Evolutionary conservation across 2,329 filamentous ascomycete genomes (phyloP).

Genomic region (Ophiostoma triangulosporum): DNA sequence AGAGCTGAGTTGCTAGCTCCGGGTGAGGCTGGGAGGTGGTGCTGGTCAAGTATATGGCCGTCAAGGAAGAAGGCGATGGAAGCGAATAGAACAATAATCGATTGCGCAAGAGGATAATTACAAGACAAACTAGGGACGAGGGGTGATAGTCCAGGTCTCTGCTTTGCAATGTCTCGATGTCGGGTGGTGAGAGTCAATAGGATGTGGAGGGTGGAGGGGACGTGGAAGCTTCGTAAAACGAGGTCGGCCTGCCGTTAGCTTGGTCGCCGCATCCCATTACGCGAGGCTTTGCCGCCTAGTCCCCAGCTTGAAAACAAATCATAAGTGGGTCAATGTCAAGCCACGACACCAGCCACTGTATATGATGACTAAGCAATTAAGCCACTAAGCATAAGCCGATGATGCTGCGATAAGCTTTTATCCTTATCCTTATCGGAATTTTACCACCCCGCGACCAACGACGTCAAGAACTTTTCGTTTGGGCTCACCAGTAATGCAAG

Average conservation of each 20-base stretch:
- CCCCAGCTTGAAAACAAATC: slow-evolving; percentile 3
- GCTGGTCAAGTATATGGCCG: not conserved
- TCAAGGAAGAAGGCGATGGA: slow-evolving; percentile 6
- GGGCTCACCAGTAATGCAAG: not conserved
- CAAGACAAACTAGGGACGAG: not conserved
- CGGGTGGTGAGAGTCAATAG: not conserved
- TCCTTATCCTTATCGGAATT: slow-evolving; percentile 4
- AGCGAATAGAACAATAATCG: slow-evolving; percentile 1
- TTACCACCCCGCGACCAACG: slow-evolving; percentile 4
- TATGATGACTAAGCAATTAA: not conserved
- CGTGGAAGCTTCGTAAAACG: slow-evolving; percentile 14
- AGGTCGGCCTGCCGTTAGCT: slow-evolving; percentile 11
- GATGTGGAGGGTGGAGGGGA: slow-evolving; percentile 3
- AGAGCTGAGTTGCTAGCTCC: not conserved
- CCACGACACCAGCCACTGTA: slow-evolving; percentile 8
- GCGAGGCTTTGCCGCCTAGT: slow-evolving; percentile 26
- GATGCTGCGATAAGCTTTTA: not conserved
- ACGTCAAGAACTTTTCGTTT: slow-evolving; percentile 5
- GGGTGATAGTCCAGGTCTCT: not conserved
- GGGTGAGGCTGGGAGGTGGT: not conserved
- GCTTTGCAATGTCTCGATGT: not conserved
- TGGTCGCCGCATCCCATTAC: slow-evolving; percentile 17
- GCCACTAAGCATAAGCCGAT: too few relatives aligned
- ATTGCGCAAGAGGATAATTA: not conserved
- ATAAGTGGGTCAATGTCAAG: slow-evolving; percentile 1